A percentile compares a stretch with the other conserved stretches of the same genome.
phyloP scores from a whole-genome alignment of 176 grass and related monocot species.

The Ensete glaucum region DNA sequence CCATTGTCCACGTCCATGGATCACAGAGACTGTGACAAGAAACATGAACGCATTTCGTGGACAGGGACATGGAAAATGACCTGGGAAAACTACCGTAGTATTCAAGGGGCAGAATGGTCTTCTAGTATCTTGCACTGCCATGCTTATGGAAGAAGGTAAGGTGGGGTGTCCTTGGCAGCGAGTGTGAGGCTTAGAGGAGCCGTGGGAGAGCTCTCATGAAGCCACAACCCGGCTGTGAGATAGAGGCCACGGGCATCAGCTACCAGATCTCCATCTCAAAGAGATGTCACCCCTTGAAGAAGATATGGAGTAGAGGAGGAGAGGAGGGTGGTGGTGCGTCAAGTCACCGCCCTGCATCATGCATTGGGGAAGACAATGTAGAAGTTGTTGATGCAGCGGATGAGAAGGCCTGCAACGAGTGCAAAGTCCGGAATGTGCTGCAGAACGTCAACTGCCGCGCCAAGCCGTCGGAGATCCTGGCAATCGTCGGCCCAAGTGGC shows the following conservation, averaged over 20 bases:
- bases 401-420: neutral
- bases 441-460: conserved; percentile 50
- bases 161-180: neutral
- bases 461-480: conserved; percentile 47
- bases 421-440: conserved; percentile 30
- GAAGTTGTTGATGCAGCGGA: neutral
- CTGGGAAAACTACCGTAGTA: too few relatives aligned
- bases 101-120: neutral
- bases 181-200: neutral
- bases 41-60: too few relatives aligned
- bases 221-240: conserved; percentile 37
- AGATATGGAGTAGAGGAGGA: conserved; percentile 60
- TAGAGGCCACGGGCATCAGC: conserved; percentile 54
- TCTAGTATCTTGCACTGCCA: neutral
- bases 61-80: too few relatives aligned
- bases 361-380: neutral
- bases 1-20: neutral
- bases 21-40: too few relatives aligned
- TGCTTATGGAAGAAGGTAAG: neutral
- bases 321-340: neutral
- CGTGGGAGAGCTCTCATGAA: conserved; percentile 21
- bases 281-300: conserved; percentile 32
- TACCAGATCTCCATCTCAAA: conserved; percentile 39
- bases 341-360: neutral
- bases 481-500: conserved; percentile 60